Base-by-base conservation (phyloP, 2,329 filamentous ascomycete genomes). In the Lasiodiplodia sp. region DNA sequence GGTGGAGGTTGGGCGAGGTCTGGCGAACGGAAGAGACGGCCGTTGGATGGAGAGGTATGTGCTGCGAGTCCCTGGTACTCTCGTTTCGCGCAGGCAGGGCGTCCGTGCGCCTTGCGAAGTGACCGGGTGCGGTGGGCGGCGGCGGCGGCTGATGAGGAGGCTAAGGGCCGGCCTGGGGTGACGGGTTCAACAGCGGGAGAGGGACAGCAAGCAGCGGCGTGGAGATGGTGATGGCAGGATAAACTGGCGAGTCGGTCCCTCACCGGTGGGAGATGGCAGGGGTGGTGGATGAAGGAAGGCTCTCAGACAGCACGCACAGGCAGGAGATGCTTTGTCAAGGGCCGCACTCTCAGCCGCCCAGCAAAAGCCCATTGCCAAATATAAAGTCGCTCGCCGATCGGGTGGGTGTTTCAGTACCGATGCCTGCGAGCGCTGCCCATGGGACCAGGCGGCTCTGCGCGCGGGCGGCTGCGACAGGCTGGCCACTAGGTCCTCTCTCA, bases 91-190 rank as follows among this genome's bases (percentile, higher is more conserved):
- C 67, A 62, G 51, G 28, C 23, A 69, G 69, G 62, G 44, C 55
- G 69, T 70, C 69, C 69, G 69, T 69, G 69, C 69, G 69, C 67
- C 67, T 69, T 70, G 69, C 69, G 67, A 70, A 67, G 52, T 60
- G 60, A 63, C 57, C 34, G 53, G 58, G 40, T 62, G 66, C 58
- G 60, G 60, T 64, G 60, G 60, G 60, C 60, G 58, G 60, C 60
- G 58, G 58, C 58, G 58, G 58, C 47, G 37, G 31, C 31, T 34
- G 31, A 34, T 34, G 31, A 34, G 60, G 47, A 25, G 60, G 31
- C 47, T 64, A 38, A 31, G 60, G 44, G 47, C 47, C n/a, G 47
- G 31, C 31, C 31, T 34, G 25, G 58, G 47, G 58, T 40, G 21
- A 49, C 40, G 47, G 58, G 25, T 64, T 64, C 60, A 38, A 23